A percentile compares a stretch with the other conserved stretches of the same genome.
phyloP scores from a whole-genome alignment of 768 basidiomycete genomes.

The Trametes cinnabarina region DNA sequence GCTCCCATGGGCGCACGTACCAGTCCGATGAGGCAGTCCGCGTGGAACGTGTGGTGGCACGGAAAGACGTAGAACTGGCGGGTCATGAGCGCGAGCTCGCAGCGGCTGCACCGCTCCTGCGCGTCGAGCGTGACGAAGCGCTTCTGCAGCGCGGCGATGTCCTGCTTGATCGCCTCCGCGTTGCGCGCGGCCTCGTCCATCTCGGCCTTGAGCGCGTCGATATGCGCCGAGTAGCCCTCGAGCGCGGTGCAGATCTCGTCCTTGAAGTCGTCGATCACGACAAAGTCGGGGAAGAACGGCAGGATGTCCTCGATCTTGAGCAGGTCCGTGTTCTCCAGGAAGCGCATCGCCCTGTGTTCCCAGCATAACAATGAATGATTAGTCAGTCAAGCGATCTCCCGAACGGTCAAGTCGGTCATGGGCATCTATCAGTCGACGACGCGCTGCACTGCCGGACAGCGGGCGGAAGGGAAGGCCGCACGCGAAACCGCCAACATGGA shows the following conservation, averaged over 20 bases:
- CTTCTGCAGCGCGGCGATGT: constrained; percentile 79
- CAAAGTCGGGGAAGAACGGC: constrained; percentile 99
- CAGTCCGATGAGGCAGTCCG: constrained; percentile 92
- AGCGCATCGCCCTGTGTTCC: constrained; percentile 82
- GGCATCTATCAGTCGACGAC: neutral
- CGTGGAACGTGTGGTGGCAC: constrained; percentile 96
- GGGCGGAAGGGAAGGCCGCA: too few relatives aligned
- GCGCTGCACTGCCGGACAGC: too few relatives aligned
- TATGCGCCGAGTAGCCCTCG: constrained; percentile 90
- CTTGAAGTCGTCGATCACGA: constrained; percentile 99
- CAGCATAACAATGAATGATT: neutral
- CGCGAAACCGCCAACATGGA: neutral
- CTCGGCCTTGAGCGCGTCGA: constrained; percentile 83
- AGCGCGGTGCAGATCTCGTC: constrained; percentile 96
- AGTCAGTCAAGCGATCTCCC: too few relatives aligned
- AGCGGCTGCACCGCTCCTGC: constrained; percentile 82
- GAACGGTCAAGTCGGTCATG: neutral
- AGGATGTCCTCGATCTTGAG: constrained; percentile 98
- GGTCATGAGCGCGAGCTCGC: constrained; percentile 71
- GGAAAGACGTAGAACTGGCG: constrained; percentile 99
- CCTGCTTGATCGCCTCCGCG: constrained; percentile 90
- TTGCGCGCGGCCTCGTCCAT: constrained; percentile 95
- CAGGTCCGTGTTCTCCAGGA: constrained; percentile 90
- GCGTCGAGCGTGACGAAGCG: constrained; percentile 92
- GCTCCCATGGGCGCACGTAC: constrained; percentile 45